A percentile compares a stretch with the other conserved stretches of the same genome.
These are phyloP conservation scores for Wickerhamiella sorbophila DNA, from an alignment of 805 yeast genomes.

Conservation along the genomic window DNA sequence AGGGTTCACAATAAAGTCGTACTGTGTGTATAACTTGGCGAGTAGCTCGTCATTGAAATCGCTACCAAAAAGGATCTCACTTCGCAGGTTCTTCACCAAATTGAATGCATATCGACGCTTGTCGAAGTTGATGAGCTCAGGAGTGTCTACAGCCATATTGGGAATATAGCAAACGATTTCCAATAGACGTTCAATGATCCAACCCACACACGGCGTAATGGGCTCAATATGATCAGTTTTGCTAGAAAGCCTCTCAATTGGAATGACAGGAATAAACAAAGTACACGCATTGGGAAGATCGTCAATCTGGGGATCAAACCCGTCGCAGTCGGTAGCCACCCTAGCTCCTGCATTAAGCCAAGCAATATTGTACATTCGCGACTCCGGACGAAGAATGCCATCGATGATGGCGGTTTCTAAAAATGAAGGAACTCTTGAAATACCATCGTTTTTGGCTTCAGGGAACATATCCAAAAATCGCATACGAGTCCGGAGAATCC, in stretches of 20 bases:
- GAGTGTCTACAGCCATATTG: conserved; percentile 52
- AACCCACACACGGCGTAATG: conserved; percentile 77
- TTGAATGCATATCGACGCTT: conserved; percentile 60
- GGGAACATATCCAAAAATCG: conserved; percentile 36
- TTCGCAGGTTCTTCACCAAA: conserved; percentile 37
- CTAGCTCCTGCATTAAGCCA: conserved; percentile 51
- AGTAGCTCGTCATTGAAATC: conserved; percentile 8
- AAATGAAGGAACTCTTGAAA: conserved; percentile 53
- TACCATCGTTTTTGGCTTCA: conserved; percentile 18
- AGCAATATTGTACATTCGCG: conserved; percentile 48
- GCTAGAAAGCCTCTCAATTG: conserved; percentile 10
- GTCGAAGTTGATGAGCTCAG: conserved; percentile 66
- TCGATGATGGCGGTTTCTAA: conserved; percentile 65
- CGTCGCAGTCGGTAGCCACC: conserved; percentile 15
- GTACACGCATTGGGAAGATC: conserved; percentile 12
- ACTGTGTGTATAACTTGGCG: conserved; percentile 5
- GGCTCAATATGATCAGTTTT: conserved; percentile 20
- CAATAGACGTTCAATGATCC: conserved; percentile 69
- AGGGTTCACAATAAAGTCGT: conserved; percentile 22
- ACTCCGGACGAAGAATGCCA: conserved; percentile 68
- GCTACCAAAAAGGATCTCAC: conserved; percentile 10
- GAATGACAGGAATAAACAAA: conserved; percentile 21
- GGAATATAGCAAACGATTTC: conserved; percentile 70
- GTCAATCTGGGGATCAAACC: conserved; percentile 1
- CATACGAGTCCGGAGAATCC: conserved; percentile 58